A percentile compares a stretch with the other conserved stretches of the same genome.
These are phyloP conservation scores for Cordyceps fumosorosea DNA, from an alignment of 2,329 filamentous ascomycete genomes.

Conservation along the genomic window DNA sequence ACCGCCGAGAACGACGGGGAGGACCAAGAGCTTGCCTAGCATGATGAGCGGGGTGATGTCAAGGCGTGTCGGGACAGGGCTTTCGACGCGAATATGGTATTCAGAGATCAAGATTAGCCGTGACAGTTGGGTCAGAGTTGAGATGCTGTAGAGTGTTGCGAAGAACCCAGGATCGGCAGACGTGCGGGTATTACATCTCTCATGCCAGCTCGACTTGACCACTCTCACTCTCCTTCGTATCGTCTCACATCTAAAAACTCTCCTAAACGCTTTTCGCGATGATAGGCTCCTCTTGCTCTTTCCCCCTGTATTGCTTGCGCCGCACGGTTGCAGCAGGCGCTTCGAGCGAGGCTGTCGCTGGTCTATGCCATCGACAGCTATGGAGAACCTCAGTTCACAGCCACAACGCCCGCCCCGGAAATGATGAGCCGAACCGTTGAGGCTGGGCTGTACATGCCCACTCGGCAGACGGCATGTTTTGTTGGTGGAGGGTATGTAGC, in stretches of 20 bases:
- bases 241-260: neutral
- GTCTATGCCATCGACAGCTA: neutral
- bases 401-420: constrained; percentile 4
- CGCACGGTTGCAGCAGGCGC: neutral
- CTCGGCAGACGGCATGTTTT: neutral
- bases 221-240: neutral
- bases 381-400: neutral
- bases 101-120: too few relatives aligned
- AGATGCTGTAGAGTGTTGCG: too few relatives aligned
- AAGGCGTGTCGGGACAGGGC: too few relatives aligned
- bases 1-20: constrained; percentile 1
- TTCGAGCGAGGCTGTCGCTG: neutral
- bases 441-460: neutral
- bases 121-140: too few relatives aligned
- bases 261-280: neutral
- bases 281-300: neutral
- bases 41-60: neutral
- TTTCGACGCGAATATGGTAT: too few relatives aligned
- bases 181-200: neutral
- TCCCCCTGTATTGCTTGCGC: neutral
- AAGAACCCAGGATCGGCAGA: too few relatives aligned
- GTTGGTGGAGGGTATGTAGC: neutral
- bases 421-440: neutral
- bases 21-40: constrained; percentile 9
- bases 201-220: too few relatives aligned